phyloP scores from a whole-genome alignment of 106 monocot species.

The Platanthera zijinensis region DNA sequence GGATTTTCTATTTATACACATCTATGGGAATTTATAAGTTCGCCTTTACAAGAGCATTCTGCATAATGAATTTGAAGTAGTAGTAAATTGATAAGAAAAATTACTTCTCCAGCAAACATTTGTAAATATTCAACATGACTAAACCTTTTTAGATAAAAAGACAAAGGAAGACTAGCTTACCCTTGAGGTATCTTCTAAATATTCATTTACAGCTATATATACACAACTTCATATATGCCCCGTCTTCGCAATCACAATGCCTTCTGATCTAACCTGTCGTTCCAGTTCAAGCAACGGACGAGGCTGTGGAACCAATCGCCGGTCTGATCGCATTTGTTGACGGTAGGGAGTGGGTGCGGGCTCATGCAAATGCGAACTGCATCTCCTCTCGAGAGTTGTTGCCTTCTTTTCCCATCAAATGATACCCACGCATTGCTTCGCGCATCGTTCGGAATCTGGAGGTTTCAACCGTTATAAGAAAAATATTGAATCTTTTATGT shows the following conservation, averaged over 20 bases:
- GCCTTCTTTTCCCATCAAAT: conserved; percentile 96
- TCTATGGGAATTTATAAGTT: no score
- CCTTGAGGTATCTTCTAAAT: no score
- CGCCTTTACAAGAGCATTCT: no score
- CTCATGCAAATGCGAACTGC: conserved; percentile 86
- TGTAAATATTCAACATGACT: no score
- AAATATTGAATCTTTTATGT: neutral
- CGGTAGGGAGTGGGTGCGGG: conserved; percentile 91
- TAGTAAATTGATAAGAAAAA: no score
- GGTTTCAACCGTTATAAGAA: neutral
- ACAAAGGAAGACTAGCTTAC: no score
- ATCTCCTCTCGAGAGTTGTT: conserved; percentile 91
- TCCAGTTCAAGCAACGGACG: conserved; percentile 95
- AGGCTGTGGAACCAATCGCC: conserved; percentile 97
- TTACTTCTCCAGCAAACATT: no score
- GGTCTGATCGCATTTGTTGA: conserved; percentile 96
- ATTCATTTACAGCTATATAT: conserved; percentile 10
- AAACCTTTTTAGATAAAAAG: no score
- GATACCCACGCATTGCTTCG: conserved; percentile 98
- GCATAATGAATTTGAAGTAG: no score
- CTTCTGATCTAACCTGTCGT: conserved; percentile 89
- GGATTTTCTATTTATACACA: no score
- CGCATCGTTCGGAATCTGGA: conserved; percentile 81
- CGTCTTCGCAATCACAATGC: conserved; percentile 43
- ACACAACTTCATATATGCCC: neutral